Evolutionary conservation across 2,329 filamentous ascomycete genomes (phyloP).

Genomic region (Paracorniculantispora psalliotae): DNA sequence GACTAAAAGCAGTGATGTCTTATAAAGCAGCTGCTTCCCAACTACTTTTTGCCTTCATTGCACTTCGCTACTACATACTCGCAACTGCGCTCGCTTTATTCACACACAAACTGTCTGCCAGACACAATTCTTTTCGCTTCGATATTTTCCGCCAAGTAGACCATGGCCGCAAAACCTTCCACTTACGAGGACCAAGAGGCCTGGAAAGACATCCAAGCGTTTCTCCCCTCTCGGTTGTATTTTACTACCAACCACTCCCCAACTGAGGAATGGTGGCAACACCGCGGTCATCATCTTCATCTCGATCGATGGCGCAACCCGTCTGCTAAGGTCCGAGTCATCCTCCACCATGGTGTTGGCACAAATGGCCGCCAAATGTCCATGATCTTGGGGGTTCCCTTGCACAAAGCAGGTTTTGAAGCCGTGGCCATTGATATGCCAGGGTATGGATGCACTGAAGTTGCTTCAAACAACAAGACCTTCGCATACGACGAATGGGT

Average conservation of each 20-base stretch:
- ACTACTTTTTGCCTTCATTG: too few relatives aligned
- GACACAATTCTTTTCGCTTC: too few relatives aligned
- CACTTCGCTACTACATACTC: too few relatives aligned
- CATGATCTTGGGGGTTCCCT: not conserved
- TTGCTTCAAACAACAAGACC: not conserved
- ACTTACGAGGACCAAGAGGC: slow-evolving; percentile 4
- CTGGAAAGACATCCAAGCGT: not conserved
- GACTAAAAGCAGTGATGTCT: too few relatives aligned
- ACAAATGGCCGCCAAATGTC: slow-evolving; percentile 7
- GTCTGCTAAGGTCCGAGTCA: not conserved
- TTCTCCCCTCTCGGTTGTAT: not conserved
- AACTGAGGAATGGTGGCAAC: not conserved
- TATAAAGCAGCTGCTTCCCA: too few relatives aligned
- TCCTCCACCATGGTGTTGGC: slow-evolving; percentile 6
- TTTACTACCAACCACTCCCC: slow-evolving; percentile 1
- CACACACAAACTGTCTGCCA: too few relatives aligned
- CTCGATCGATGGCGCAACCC: slow-evolving; percentile 7
- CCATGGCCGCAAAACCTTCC: not conserved
- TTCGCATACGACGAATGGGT: slow-evolving; percentile 4
- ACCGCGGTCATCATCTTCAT: not conserved
- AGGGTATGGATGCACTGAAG: not conserved
- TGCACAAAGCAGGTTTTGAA: not conserved
- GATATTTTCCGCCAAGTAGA: too few relatives aligned
- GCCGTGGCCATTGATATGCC: slow-evolving; percentile 1
- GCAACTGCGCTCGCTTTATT: too few relatives aligned